Evolutionary conservation across 1,284 basidiomycete species (phyloP), one percentile per base, ranked within the genome.

Genomic region (Rhodofomes roseus): DNA sequence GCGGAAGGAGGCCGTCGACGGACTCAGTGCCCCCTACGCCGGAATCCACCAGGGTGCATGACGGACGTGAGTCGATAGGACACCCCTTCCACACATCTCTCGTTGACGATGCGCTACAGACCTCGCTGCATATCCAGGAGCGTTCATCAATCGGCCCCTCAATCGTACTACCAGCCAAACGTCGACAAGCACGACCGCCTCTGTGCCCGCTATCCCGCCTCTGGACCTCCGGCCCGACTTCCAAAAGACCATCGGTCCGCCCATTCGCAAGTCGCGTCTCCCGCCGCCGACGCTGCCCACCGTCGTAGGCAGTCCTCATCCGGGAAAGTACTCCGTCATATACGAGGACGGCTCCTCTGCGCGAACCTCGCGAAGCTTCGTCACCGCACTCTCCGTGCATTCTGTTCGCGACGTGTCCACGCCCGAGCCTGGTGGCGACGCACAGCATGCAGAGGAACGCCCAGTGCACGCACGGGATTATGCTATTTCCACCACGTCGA

Each of bases 151-250:
- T 4, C 78, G 84, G 1, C 78, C 79, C n/a, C 70, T 85, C 46
- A 85, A 83, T 62, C 74, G 83, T 27, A 81, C 83, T 7, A 71
- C 78, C 27, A 84, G 82, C 8, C 82, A 83, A 62, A 80, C 79
- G 1, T 88, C 86, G 6, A 83, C 82, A 7, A 78, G 78, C 55
- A 83, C 81, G 1, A 68, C 58, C 37, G 70, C 73, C 53, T 71
- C 73, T 62, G 70, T 64, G 2, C 81, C 84, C 0, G 71, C 73
- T 22, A 81, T 86, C 51, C 80, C 84, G 5, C 82, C 83, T 4
- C 71, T 86, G 36, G 85, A 87, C 64, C 71, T 85, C 29, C 77
- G 77, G 31, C 82, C 85, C 11, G 76, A 77, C 20, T 84, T 85
- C 65, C 77, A 78, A 25, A 77, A 77, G n/a, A 76, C 78, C 9